Conservation (phyloP, 257 asterid species). For the Ophiorrhiza pumila region DNA sequence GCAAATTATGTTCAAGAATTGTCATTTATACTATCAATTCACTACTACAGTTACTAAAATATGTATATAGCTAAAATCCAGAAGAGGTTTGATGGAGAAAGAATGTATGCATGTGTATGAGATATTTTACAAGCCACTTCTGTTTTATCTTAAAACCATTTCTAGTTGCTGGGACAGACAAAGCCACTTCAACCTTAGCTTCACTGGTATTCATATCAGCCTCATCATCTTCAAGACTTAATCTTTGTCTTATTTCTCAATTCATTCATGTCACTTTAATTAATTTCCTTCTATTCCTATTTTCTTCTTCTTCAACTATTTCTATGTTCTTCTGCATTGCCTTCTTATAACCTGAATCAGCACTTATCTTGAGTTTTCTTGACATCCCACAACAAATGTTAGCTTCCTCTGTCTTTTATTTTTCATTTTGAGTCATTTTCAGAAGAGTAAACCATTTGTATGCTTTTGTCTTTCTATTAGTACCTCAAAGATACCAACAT, state of each 20-base stretch:
- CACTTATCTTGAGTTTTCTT: not conserved
- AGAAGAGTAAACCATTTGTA: not conserved
- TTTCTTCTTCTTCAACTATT: not conserved
- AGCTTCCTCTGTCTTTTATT: not conserved
- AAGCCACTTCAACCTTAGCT: not conserved
- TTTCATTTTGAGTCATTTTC: conserved; percentile 1
- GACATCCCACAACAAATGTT: conserved; percentile 1
- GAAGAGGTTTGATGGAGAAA: not conserved
- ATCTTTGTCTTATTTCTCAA: not conserved
- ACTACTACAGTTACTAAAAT: too few species aligned
- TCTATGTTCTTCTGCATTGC: not conserved
- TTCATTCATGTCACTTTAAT: not conserved
- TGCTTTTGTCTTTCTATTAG: not conserved
- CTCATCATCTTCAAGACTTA: conserved; percentile 6
- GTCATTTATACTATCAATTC: too few species aligned
- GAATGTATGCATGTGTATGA: conserved; percentile 4
- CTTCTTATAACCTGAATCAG: not conserved
- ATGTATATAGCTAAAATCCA: too few species aligned
- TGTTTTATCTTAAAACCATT: not conserved
- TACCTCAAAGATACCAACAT: not conserved
- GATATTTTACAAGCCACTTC: not conserved
- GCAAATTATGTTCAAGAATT: too few species aligned
- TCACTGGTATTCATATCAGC: not conserved
- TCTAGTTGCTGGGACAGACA: not conserved
- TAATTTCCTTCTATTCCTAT: not conserved